phyloP scores from a whole-genome alignment of 345 rosid genomes.

The Hibiscus syriacus region DNA sequence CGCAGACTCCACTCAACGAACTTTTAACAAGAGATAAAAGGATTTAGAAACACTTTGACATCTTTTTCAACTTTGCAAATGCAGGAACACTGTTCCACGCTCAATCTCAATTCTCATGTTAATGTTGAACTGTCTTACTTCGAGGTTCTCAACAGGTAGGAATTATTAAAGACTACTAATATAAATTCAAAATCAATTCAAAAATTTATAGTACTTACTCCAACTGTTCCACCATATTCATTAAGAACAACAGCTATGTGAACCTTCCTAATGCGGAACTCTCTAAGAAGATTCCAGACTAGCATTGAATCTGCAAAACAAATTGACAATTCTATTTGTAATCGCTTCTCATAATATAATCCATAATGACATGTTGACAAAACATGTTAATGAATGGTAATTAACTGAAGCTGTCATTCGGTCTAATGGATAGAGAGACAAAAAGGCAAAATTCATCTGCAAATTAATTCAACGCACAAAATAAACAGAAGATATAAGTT shows the following conservation, averaged over 20 bases:
- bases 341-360: neutral
- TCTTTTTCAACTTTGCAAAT: neutral
- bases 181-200: neutral
- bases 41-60: neutral
- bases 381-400: neutral
- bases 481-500: constrained; percentile 6
- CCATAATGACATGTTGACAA: neutral
- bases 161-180: neutral
- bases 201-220: constrained; percentile 47
- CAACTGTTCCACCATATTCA: constrained; percentile 96
- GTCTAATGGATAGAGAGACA: neutral
- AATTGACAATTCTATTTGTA: constrained; percentile 10
- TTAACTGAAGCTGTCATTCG: neutral
- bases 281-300: constrained; percentile 99
- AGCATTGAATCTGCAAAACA: constrained; percentile 90
- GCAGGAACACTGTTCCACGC: neutral
- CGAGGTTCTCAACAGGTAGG: neutral
- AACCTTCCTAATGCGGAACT: constrained; percentile 95
- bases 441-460: neutral
- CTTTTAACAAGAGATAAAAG: neutral
- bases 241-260: constrained; percentile 99
- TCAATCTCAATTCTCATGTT: neutral
- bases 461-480: neutral
- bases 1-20: neutral
- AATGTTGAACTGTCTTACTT: neutral